Percentiles rank a stretch among this genome's conserved stretches.
phyloP scores from a whole-genome alignment of 2,329 filamentous ascomycete species.

The Aspergillus oerlinghausenensis region DNA sequence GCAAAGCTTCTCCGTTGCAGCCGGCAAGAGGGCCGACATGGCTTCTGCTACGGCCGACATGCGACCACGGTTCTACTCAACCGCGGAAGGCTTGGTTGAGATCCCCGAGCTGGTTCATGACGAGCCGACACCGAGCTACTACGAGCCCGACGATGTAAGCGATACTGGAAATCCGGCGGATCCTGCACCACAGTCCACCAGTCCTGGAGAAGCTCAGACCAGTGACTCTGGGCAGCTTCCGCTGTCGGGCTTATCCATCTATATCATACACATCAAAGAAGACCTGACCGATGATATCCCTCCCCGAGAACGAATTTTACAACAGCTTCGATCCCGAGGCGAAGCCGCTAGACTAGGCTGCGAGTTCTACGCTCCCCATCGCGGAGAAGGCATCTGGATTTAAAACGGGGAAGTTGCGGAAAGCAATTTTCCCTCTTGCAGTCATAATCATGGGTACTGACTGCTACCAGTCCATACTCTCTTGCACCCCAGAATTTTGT shows the following conservation, averaged over 20 bases:
- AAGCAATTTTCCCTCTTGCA: not conserved
- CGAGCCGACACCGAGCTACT: not conserved
- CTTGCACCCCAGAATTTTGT: not conserved
- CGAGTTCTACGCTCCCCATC: conserved; percentile 67
- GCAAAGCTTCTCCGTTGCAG: conserved; percentile 6
- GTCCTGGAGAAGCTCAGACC: conserved; percentile 8
- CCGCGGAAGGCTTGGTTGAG: conserved; percentile 1
- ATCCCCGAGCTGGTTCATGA: not conserved
- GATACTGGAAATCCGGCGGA: conserved; percentile 3
- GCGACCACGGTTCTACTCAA: conserved; percentile 3
- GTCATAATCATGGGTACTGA: not conserved
- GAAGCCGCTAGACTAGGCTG: conserved; percentile 65
- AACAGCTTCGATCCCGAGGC: conserved; percentile 65
- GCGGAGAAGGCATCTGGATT: conserved; percentile 54
- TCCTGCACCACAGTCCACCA: conserved; percentile 1
- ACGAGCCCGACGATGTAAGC: conserved; percentile 3
- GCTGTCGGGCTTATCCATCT: conserved; percentile 69
- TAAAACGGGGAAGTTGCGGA: not conserved
- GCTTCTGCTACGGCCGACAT: conserved; percentile 1
- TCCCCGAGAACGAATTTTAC: conserved; percentile 63
- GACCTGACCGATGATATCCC: conserved; percentile 66
- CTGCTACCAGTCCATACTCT: not conserved
- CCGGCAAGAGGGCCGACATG: not conserved
- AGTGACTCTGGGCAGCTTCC: conserved; percentile 36
- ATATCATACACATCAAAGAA: conserved; percentile 94